Base-by-base conservation (phyloP, 129 eudicot genomes). In the Artemisia annua region DNA sequence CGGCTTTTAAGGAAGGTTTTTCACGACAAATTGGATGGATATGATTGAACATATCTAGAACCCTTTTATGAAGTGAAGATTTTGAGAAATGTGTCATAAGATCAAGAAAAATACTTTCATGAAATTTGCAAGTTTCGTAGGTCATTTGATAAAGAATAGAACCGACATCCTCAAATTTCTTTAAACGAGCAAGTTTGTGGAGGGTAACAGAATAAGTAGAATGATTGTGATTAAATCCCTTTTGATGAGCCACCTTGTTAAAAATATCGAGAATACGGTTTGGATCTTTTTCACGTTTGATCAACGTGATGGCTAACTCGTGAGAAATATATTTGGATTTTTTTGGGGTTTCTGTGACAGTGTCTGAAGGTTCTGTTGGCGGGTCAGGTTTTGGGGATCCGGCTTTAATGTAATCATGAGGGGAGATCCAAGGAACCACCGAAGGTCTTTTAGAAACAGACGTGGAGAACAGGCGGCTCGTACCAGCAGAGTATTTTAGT, bases 181-280 rank as follows among this genome's bases (percentile, higher is more conserved):
- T 87, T 70, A 68, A 80, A 14, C 65, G 70, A n/a, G 92, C 98
- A 4, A 93, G 90, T 71, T 87, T 84, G 48, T 90, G 79, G 22
- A 93, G 90, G 20, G 92, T 85, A 16, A 82, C 74, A 60, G 88
- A 87, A 56, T 87, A 93, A n/a, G 96, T 93, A 11, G 90, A 76
- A 78, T 87, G 86, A 81, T 93, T 93, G 63, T 93, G 98, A 77
- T 72, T 71, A 48, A 93, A 93, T 55, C 96, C 98, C 74, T 59
- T 93, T 77, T 93, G 98, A 15, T 72, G 79, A 10, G 91, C 72
- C 28, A 77, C 64, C 63, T 30, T 74, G 53, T 76, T 74, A 35
- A 74, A 74, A 14, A 63, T 51, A 5, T 30, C 60, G 18, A 76
- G 61, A 68, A 76, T 22, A 4, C 62, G 74, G 17, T 81, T 80